phyloP scores from a whole-genome alignment of 805 yeast genomes.

The Lipomyces kockii region DNA sequence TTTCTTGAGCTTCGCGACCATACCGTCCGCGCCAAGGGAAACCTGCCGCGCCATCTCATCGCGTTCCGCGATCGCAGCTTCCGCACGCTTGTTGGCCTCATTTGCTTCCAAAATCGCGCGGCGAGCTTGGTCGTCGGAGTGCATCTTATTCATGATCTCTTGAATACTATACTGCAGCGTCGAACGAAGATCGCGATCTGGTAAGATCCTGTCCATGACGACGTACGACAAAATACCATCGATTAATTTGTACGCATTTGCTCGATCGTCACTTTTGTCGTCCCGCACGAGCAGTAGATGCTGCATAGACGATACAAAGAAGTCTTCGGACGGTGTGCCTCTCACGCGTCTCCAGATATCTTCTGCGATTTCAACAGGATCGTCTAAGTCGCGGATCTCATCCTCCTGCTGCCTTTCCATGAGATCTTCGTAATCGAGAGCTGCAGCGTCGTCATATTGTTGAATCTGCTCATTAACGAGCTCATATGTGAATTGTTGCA shows the following conservation, averaged over 20 bases:
- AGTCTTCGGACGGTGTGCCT: slow-evolving; percentile 63
- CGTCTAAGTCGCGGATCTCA: slow-evolving; percentile 62
- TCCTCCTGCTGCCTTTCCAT: slow-evolving; percentile 47
- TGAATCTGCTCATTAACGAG: slow-evolving; percentile 66
- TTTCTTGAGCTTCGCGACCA: slow-evolving; percentile 61
- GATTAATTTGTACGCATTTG: slow-evolving; percentile 60
- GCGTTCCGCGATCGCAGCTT: slow-evolving; percentile 61
- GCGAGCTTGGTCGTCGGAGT: slow-evolving; percentile 84
- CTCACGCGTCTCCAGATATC: slow-evolving; percentile 62
- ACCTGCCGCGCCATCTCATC: slow-evolving; percentile 68
- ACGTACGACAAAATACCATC: slow-evolving; percentile 69
- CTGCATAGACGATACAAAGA: slow-evolving; percentile 66
- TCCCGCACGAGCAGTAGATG: slow-evolving; percentile 59
- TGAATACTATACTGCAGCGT: slow-evolving; percentile 30
- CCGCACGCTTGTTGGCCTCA: slow-evolving; percentile 57
- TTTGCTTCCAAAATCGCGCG: slow-evolving; percentile 66
- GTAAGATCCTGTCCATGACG: slow-evolving; percentile 54
- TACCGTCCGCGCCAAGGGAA: slow-evolving; percentile 76
- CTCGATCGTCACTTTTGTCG: slow-evolving; percentile 50
- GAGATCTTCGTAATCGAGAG: slow-evolving; percentile 58
- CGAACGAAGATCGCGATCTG: slow-evolving; percentile 44
- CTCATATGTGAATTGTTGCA: slow-evolving; percentile 61
- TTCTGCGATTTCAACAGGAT: slow-evolving; percentile 70
- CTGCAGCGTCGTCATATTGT: slow-evolving; percentile 61
- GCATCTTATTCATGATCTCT: slow-evolving; percentile 64